Base-by-base conservation (phyloP, 2,329 filamentous ascomycete species). In the Microsporum audouinii region DNA sequence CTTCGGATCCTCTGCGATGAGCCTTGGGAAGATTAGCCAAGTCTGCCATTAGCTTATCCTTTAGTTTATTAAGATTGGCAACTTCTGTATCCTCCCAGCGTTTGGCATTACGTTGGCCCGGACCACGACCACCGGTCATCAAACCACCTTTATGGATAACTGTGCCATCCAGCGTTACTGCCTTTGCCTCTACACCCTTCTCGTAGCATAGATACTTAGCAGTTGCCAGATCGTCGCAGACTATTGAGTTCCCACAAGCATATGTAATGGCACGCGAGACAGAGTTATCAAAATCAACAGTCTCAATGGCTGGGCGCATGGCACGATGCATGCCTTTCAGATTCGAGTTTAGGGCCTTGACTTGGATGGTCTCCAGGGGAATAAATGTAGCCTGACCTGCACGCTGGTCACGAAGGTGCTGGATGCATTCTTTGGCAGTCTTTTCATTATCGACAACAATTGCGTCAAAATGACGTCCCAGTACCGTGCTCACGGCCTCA, bases 371-470 rank as follows among this genome's bases (percentile, higher is more conserved):
- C 78, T 99, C 94, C 17, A 99, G 81, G 0, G 94, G 94, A 65
- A 97, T 91, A 73, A 99, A 97, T 0, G 90, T 96, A 75, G 94
- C 89, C 62, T 91, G 89, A 5, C 88, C 84, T 60, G 88, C 86
- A 61, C 89, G 86, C 71, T 96, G 89, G 65, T 96, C 90, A 68
- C 94, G 94, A 62, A 99, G 83, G 69, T 96, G 95, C 67, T 94
- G 85, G 61, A 99, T 94, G 72, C 94, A 99, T 68, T 96, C 91
- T 62, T 91, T 87, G 33, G 89, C 94, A 0, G 89, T 94, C 76
- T 94, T 95, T 74, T 97, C 91, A 1, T 90, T 92, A 68, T 99
- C 94, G 7, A 97, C 92, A 57, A 99, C 85, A 49, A 99, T 88
- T 0, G 91, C 89, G 72, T 99, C 92, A 71, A 96, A 96, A 70